phyloP scores from a whole-genome alignment of 768 basidiomycete genomes.

The Boletus rufocinnamomeus region DNA sequence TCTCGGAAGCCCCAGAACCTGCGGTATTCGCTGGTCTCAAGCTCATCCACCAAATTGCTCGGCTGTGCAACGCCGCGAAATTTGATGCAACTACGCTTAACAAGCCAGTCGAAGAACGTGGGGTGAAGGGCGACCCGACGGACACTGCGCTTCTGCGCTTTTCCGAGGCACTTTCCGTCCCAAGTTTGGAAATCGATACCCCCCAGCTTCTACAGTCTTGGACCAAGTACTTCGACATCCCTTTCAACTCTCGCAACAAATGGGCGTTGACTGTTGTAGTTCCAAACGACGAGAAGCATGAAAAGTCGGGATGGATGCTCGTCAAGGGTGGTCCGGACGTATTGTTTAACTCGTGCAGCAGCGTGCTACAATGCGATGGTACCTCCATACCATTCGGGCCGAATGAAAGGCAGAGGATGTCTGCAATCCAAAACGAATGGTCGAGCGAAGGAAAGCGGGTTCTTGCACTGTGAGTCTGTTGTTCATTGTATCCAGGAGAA shows the following conservation, averaged over 20 bases:
- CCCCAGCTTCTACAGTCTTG: constrained; percentile 22
- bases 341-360: constrained; percentile 42
- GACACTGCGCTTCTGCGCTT: constrained; percentile 57
- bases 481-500: neutral
- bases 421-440: constrained; percentile 41
- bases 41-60: constrained; percentile 40
- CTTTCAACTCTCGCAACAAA: constrained; percentile 55
- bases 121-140: constrained; percentile 49
- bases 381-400: constrained; percentile 34
- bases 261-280: constrained; percentile 51
- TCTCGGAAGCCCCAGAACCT: constrained; percentile 11
- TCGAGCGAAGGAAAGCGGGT: constrained; percentile 56
- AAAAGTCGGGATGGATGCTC: constrained; percentile 38
- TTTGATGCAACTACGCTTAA: constrained; percentile 41
- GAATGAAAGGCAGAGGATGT: constrained; percentile 23
- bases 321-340: constrained; percentile 64
- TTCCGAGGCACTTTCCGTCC: constrained; percentile 34
- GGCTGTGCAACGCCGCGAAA: constrained; percentile 57
- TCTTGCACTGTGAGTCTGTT: constrained; percentile 40
- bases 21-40: constrained; percentile 19
- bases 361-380: constrained; percentile 36
- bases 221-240: constrained; percentile 37
- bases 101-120: constrained; percentile 34
- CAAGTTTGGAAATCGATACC: constrained; percentile 22
- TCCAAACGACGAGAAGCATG: constrained; percentile 8